Base-by-base conservation (phyloP, 2,329 filamentous ascomycete genomes). In the Penicillium sp. region DNA sequence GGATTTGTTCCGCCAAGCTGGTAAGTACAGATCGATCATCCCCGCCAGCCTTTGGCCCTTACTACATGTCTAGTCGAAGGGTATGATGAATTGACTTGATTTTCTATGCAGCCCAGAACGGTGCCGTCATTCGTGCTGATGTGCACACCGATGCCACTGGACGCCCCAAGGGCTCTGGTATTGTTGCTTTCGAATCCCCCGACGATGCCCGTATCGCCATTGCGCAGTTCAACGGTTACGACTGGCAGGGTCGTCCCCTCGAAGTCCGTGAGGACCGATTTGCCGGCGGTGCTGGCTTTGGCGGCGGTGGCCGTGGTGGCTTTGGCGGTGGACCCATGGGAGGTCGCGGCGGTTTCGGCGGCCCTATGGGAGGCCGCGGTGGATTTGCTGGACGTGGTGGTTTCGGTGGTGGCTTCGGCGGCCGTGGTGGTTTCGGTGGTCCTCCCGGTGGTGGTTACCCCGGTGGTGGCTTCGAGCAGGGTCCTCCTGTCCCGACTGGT, bases 221-320 rank as follows among this genome's bases (percentile, higher is more conserved):
- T 62, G 87, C 92, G 69, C 92, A 97, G 65, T 99, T 97, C 81
- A 97, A 97, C 71, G 94, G 94, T 55, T 97, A 96, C 72, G 94
- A 99, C 61, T 99, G 94, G 94, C 93, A 97, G 74, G 94, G 94
- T 10, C 89, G 94, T 54, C 79, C 87, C 48, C 85, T 99, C 47
- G 94, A 99, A 74, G 94, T 99, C 59, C 92, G 94, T 59, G 93
- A 97, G 75, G 94, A 99, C 71, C 89, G 94, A 54, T 99, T 92
- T 71, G 94, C 94, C 55, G 87, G 85, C 56, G 75, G 79, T 56
- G 73, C 76, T 24, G 79, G 76, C 29, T 74, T 74, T 27, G 24
- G 24, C 53, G 72, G 69, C 43, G 75, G 69, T 42, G 75, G 73
- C 45, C 68, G 83, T 45, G 84, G 83, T 78, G 83, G 81, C 45